Conservation (phyloP, 257 asterid species). For the Echium plantagineum region DNA sequence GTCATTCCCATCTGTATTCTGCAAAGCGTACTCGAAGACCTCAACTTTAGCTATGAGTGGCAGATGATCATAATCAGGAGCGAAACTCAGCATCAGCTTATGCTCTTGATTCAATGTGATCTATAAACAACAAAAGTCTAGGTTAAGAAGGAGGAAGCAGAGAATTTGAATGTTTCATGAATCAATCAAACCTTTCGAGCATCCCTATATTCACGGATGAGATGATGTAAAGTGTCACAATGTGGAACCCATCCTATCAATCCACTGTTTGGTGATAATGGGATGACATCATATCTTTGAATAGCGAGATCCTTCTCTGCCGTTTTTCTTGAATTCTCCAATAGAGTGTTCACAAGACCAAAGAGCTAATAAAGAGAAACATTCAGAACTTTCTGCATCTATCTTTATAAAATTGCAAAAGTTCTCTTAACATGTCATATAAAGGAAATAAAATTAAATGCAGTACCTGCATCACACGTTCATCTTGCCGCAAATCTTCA, state of each 20-base stretch:
- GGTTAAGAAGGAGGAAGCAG: conserved; percentile 11
- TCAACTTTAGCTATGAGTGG: conserved; percentile 94
- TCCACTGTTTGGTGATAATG: conserved; percentile 96
- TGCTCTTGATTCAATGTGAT: conserved; percentile 95
- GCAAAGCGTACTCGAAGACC: conserved; percentile 91
- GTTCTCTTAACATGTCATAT: not conserved
- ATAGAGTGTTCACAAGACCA: conserved; percentile 87
- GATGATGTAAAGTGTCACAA: conserved; percentile 94
- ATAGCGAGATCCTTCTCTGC: conserved; percentile 90
- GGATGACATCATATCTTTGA: conserved; percentile 89
- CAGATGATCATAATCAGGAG: conserved; percentile 93
- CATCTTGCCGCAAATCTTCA: conserved; percentile 98
- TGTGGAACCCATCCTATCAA: conserved; percentile 97
- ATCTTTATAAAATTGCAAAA: not conserved
- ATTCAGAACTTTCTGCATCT: conserved; percentile 8
- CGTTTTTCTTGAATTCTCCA: conserved; percentile 87
- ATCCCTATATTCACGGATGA: conserved; percentile 93
- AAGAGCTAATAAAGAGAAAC: conserved; percentile 52
- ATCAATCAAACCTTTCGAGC: conserved; percentile 64
- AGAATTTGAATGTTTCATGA: conserved; percentile 3
- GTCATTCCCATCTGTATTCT: conserved; percentile 95
- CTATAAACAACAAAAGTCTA: conserved; percentile 30
- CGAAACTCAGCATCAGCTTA: conserved; percentile 88
- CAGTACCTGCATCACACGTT: conserved; percentile 98
- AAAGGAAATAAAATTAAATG: conserved; percentile 5